Evolutionary conservation across 352 stramenopile species (phyloP).

Genomic region (Elongisporangium anandrum): DNA sequence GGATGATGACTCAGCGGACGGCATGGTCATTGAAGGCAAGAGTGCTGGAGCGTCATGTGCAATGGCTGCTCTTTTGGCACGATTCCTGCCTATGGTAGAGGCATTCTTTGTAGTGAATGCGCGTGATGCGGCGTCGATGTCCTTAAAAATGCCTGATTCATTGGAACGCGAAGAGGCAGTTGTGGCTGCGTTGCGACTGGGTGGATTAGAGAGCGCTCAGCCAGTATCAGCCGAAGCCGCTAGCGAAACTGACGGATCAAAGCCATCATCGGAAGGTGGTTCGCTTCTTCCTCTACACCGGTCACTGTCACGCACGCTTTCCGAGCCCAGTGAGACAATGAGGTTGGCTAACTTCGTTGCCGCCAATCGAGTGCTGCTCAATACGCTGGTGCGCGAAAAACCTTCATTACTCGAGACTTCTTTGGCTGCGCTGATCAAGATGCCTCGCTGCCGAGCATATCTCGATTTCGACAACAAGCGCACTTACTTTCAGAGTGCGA

Average conservation of each 20-base stretch:
- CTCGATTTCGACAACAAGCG: slow-evolving; percentile 99
- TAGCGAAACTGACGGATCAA: slow-evolving; percentile 16
- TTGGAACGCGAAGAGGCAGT: slow-evolving; percentile 74
- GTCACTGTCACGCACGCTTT: slow-evolving; percentile 32
- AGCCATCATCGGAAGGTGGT: background rate
- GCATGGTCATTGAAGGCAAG: slow-evolving; percentile 85
- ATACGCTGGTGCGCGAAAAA: slow-evolving; percentile 96
- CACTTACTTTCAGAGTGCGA: slow-evolving; percentile 96
- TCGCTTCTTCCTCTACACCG: background rate
- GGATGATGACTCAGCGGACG: slow-evolving; percentile 63
- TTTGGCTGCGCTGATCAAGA: slow-evolving; percentile 94
- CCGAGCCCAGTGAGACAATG: slow-evolving; percentile 58
- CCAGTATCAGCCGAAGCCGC: slow-evolving; percentile 2
- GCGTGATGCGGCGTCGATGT: slow-evolving; percentile 79
- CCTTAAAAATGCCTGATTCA: slow-evolving; percentile 62
- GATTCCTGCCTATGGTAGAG: slow-evolving; percentile 97
- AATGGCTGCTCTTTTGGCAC: slow-evolving; percentile 93
- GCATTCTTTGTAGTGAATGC: slow-evolving; percentile 98
- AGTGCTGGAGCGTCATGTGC: slow-evolving; percentile 83
- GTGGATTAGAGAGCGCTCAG: slow-evolving; percentile 46
- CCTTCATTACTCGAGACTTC: slow-evolving; percentile 95
- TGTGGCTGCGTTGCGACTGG: slow-evolving; percentile 62
- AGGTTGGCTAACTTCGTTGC: slow-evolving; percentile 92
- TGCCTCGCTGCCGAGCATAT: slow-evolving; percentile 92
- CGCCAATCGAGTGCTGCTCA: slow-evolving; percentile 95